These are phyloP conservation scores for Clavulina sp. DNA, from an alignment of 768 basidiomycete genomes.

Conservation along the genomic window DNA sequence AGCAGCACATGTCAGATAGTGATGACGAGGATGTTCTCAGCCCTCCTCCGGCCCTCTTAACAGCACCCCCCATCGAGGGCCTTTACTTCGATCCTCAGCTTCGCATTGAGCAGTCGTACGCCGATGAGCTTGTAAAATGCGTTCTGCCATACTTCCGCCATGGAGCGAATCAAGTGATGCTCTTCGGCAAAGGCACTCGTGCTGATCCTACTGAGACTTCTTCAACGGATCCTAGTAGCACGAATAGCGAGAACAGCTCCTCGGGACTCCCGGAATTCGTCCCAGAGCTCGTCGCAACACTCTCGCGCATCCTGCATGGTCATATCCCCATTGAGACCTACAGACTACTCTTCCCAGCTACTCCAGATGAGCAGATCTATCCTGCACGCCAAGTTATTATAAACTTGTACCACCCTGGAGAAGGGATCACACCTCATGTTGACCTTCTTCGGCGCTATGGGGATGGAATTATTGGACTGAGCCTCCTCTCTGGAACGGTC, in stretches of 20 bases:
- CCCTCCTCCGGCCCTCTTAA: too few species aligned
- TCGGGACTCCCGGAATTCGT: constrained; percentile 40
- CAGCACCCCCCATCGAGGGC: too few species aligned
- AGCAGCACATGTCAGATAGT: too few species aligned
- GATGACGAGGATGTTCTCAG: too few species aligned
- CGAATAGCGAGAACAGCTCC: neutral
- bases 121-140: neutral
- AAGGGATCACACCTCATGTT: constrained; percentile 79
- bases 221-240: constrained; percentile 4
- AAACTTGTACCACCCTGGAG: constrained; percentile 76
- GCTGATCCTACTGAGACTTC: constrained; percentile 11
- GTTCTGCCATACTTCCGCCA: constrained; percentile 14
- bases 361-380: constrained; percentile 17
- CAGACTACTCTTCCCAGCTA: constrained; percentile 41
- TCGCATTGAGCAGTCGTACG: too few species aligned
- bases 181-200: constrained; percentile 39
- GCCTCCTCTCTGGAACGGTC: constrained; percentile 58
- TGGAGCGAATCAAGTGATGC: constrained; percentile 61
- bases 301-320: constrained; percentile 33
- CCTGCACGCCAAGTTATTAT: constrained; percentile 69
- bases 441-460: constrained; percentile 72
- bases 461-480: constrained; percentile 81
- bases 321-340: constrained; percentile 33
- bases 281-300: constrained; percentile 29
- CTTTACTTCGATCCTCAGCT: too few species aligned